phyloP scores from a whole-genome alignment of 371 early-diverging fungal genomes.

The Dipsacomyces acuminosporus region DNA sequence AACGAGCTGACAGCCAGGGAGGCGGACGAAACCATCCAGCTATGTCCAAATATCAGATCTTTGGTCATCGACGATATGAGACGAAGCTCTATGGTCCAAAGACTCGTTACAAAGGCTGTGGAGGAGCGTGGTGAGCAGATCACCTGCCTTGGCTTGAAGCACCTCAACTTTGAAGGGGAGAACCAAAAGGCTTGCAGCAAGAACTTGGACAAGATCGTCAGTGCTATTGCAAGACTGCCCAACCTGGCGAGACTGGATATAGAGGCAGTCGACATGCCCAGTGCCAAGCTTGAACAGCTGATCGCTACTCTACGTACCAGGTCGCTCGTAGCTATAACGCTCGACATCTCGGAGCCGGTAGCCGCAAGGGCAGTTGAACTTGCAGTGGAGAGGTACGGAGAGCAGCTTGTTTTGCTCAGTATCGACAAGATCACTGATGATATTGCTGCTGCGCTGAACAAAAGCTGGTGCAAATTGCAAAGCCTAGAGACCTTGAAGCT shows the following conservation, averaged over 20 bases:
- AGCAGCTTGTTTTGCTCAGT: not conserved
- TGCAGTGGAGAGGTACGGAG: not conserved
- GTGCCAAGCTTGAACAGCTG: not conserved
- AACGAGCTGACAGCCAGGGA: constrained; percentile 1
- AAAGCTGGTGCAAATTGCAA: not conserved
- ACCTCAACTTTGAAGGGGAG: not conserved
- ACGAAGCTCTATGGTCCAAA: not conserved
- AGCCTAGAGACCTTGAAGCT: not conserved
- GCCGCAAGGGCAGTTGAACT: not conserved
- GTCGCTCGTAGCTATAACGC: not conserved
- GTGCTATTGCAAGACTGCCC: not conserved
- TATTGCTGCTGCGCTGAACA: not conserved
- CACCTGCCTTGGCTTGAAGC: constrained; percentile 1
- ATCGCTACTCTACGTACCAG: not conserved
- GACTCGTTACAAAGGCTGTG: not conserved
- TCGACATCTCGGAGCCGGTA: not conserved
- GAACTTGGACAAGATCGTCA: not conserved
- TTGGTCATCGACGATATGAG: not conserved
- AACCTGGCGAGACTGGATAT: not conserved
- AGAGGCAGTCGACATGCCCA: not conserved
- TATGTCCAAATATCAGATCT: not conserved
- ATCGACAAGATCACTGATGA: constrained; percentile 1
- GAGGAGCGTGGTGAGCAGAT: not conserved
- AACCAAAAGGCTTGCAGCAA: not conserved
- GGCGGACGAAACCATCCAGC: not conserved